Base-by-base conservation (phyloP, 2,329 filamentous ascomycete species). In the Aspergillus bombycis region DNA sequence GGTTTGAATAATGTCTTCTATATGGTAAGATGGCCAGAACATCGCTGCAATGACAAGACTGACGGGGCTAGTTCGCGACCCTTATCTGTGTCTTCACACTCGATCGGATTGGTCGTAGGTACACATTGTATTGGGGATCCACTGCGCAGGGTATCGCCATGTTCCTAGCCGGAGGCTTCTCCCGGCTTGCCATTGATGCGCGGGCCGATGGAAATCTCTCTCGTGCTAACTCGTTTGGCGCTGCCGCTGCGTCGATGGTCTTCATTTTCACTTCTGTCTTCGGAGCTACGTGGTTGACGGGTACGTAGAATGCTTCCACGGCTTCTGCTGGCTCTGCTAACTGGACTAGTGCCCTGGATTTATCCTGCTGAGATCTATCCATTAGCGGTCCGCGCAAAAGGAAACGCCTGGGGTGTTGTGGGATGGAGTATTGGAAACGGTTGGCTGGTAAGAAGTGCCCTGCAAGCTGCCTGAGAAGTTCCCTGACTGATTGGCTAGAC, bases 351-450 rank as follows among this genome's bases (percentile, higher is more conserved):
- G 0, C 86, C 86, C 1, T 87, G 86, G 86, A 76, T 91, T 0
- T 90, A 90, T 61, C 88, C 88, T 0, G 88, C 90, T 1, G 90
- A 93, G 72, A 92, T 92, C 61, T 93, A 91, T 70, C 89, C 90
- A 0, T 77, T 92, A 0, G 85, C 89, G 64, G 84, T 92, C 0
- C 85, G 91, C 26, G 90, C 91, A 1, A 89, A 90, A 68, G 91
- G 90, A 7, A 93, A 92, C 64, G 89, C 90, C 0, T 92, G 87
- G 85, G 90, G 91, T 23, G 90, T 93, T 0, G 85, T 92, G 0
- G 90, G 91, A 0, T 93, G 90, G 91, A 86, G 83, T 16, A 91
- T 93, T 57, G 90, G 91, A 0, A 92, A 92, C 67, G 89, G 89
- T 19, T 91, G 88, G 87, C 75, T 85, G 66, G 79, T 81, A 64